phyloP scores from a whole-genome alignment of 1,284 basidiomycete genomes.

The Cutaneotrichosporon mucoides region DNA sequence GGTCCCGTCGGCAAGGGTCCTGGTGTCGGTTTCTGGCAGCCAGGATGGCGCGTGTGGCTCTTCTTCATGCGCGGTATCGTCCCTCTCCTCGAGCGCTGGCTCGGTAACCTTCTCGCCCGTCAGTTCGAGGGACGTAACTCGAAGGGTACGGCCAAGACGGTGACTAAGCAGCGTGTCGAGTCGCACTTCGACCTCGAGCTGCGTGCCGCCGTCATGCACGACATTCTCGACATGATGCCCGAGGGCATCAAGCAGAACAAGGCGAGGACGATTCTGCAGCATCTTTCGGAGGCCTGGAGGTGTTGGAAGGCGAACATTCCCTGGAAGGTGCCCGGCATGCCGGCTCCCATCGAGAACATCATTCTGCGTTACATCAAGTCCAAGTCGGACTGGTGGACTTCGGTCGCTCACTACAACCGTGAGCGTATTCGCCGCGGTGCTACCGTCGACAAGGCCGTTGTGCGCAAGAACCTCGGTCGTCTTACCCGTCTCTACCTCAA shows the following conservation, averaged over 20 bases:
- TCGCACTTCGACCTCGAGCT: conserved; percentile 98
- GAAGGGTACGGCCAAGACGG: conserved; percentile 90
- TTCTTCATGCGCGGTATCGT: conserved; percentile 99
- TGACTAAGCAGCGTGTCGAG: conserved; percentile 98
- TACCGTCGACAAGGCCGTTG: conserved; percentile 97
- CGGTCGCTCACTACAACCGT: conserved; percentile 63
- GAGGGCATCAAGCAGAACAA: conserved; percentile 84
- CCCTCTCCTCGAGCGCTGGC: conserved; percentile 93
- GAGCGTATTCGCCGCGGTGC: conserved; percentile 68
- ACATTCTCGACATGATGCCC: conserved; percentile 95
- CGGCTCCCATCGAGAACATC: conserved; percentile 98
- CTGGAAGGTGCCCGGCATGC: conserved; percentile 51
- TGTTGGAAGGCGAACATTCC: conserved; percentile 98
- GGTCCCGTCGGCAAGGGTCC: conserved; percentile 99
- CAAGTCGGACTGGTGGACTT: conserved; percentile 99
- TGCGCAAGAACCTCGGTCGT: conserved; percentile 52
- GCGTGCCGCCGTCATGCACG: conserved; percentile 98
- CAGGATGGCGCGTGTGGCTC: conserved; percentile 98
- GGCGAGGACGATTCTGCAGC: conserved; percentile 96
- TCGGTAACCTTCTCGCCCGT: conserved; percentile 94
- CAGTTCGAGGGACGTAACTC: conserved; percentile 97
- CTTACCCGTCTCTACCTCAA: conserved; percentile 77
- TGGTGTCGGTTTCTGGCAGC: conserved; percentile 99
- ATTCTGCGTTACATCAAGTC: conserved; percentile 99
- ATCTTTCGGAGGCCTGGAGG: conserved; percentile 67